Evolutionary conservation across 345 rosid genomes (phyloP).

Genomic region (Linum trigynum): DNA sequence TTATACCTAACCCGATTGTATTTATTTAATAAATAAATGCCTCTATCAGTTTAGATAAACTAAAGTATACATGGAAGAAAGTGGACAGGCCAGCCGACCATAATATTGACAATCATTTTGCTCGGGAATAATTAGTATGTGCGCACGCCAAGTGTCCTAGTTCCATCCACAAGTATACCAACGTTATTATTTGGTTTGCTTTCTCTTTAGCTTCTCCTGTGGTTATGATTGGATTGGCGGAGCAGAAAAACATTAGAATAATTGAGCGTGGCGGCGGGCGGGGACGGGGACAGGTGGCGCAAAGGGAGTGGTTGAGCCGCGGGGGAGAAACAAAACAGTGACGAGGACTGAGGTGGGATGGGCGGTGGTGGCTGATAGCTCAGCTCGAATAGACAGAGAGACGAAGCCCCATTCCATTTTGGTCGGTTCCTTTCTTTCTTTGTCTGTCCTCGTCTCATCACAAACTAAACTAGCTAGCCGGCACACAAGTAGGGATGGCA

Average conservation of each 20-base stretch:
- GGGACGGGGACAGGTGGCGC: background rate
- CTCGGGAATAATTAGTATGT: background rate
- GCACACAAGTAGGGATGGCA: too few species aligned
- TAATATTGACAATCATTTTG: background rate
- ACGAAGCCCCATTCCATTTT: background rate
- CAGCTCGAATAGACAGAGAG: background rate
- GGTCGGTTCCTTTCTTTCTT: background rate
- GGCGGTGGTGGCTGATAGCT: background rate
- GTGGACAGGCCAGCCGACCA: background rate
- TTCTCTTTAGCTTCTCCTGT: too few species aligned
- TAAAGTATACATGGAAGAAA: too few species aligned
- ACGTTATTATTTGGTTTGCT: too few species aligned
- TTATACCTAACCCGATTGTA: too few species aligned
- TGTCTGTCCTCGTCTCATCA: too few species aligned
- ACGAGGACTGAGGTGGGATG: conserved; percentile 1
- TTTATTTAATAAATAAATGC: too few species aligned
- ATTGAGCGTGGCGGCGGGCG: background rate
- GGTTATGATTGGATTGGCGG: too few species aligned
- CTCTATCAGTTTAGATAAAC: too few species aligned
- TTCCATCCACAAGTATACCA: background rate
- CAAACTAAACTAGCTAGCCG: too few species aligned
- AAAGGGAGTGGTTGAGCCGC: conserved; percentile 1
- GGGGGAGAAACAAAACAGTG: background rate
- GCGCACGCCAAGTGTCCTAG: background rate
- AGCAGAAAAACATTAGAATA: background rate